phyloP scores from a whole-genome alignment of 169 alveolate genomes.

The Besnoitia besnoiti region DNA sequence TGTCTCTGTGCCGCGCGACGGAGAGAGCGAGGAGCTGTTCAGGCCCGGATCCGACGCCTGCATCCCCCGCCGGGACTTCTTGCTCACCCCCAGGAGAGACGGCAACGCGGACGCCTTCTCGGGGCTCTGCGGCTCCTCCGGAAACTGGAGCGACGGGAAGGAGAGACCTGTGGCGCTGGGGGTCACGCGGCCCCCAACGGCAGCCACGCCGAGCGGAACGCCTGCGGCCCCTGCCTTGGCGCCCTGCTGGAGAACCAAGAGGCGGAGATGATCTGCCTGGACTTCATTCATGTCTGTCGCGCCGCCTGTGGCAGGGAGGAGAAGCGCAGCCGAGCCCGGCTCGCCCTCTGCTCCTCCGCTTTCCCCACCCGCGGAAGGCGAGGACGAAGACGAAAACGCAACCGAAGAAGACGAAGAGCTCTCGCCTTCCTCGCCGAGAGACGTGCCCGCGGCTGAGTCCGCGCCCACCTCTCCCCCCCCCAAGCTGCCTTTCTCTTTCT shows the following conservation, averaged over 20 bases:
- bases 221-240: neutral
- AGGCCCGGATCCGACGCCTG: neutral
- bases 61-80: neutral
- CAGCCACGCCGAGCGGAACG: neutral
- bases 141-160: neutral
- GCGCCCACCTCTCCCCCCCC: neutral
- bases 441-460: neutral
- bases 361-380: neutral
- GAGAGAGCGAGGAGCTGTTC: neutral
- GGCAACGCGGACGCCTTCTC: neutral
- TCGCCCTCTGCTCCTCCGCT: neutral
- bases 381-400: neutral
- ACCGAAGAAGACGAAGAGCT: neutral
- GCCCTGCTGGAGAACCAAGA: neutral
- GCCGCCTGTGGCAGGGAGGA: neutral
- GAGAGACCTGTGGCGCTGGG: neutral
- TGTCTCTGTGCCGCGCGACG: neutral
- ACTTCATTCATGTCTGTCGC: neutral
- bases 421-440: neutral
- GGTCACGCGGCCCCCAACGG: neutral
- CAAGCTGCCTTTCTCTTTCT: neutral
- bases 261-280: neutral
- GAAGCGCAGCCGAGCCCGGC: too few relatives aligned
- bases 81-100: neutral
- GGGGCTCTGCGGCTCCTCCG: neutral